These are phyloP conservation scores for Incumbomyces delicatus DNA, from an alignment of 2,329 filamentous ascomycete species.

Conservation along the genomic window DNA sequence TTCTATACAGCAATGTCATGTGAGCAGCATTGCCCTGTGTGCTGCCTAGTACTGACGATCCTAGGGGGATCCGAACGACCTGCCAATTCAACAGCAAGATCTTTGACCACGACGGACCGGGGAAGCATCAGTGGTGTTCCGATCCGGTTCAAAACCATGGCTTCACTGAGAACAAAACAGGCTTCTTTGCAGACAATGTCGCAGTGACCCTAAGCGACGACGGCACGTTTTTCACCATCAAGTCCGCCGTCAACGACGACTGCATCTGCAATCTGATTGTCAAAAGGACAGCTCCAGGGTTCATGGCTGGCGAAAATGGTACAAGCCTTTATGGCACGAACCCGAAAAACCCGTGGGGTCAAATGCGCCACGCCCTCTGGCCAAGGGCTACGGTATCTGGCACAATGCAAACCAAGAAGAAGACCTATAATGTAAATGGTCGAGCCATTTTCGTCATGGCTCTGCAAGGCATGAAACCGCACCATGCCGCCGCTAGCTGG, in stretches of 20 bases:
- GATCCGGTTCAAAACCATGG: slow-evolving; percentile 68
- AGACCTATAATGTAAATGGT: slow-evolving; percentile 72
- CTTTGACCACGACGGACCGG: slow-evolving; percentile 64
- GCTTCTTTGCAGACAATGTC: slow-evolving; percentile 78
- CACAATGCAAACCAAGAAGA: slow-evolving; percentile 71
- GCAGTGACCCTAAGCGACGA: slow-evolving; percentile 80
- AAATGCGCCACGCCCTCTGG: slow-evolving; percentile 91
- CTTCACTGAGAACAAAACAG: slow-evolving; percentile 73
- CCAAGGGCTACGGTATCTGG: slow-evolving; percentile 75
- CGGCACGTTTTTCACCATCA: slow-evolving; percentile 74
- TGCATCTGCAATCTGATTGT: slow-evolving; percentile 80
- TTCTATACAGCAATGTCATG: slow-evolving; percentile 97
- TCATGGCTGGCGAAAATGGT: slow-evolving; percentile 75
- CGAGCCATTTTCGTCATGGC: slow-evolving; percentile 72
- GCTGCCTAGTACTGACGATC: slow-evolving; percentile 7
- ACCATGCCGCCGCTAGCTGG: slow-evolving; percentile 87
- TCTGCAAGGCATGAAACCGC: slow-evolving; percentile 96
- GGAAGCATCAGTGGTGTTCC: slow-evolving; percentile 73
- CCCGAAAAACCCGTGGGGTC: slow-evolving; percentile 75
- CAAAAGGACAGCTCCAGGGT: slow-evolving; percentile 65
- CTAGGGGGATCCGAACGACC: slow-evolving; percentile 78
- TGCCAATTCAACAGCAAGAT: slow-evolving; percentile 92
- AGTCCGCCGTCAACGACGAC: slow-evolving; percentile 72
- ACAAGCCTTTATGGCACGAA: slow-evolving; percentile 81
- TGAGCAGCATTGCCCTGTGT: slow-evolving; percentile 39